Conservation (phyloP, 2,329 filamentous ascomycete genomes). For the Didymosphaeria variabile region DNA sequence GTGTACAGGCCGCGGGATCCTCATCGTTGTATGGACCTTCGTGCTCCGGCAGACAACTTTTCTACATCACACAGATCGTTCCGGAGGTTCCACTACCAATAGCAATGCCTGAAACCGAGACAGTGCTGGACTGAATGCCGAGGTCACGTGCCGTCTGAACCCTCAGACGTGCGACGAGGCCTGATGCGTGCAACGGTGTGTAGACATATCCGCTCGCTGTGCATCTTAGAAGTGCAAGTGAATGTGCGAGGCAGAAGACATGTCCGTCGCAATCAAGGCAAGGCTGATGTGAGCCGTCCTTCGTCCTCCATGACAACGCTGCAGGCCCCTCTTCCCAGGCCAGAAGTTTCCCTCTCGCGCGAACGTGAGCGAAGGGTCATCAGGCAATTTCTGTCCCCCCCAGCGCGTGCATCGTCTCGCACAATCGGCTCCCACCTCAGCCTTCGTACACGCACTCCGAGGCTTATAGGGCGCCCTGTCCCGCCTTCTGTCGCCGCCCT, state of each 20-base stretch:
- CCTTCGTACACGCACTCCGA: not conserved
- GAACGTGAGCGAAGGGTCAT: not conserved
- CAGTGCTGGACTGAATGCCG: not conserved
- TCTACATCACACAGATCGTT: not conserved
- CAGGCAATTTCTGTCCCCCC: not conserved
- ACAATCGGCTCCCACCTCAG: not conserved
- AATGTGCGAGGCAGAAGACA: not conserved
- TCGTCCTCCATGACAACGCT: not conserved
- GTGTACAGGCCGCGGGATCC: not conserved
- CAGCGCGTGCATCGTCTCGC: not conserved
- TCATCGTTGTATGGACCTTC: not conserved
- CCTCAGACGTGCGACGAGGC: not conserved
- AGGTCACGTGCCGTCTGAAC: not conserved
- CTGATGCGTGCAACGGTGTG: constrained; percentile 1
- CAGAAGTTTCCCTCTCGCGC: not conserved
- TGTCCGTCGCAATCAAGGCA: not conserved
- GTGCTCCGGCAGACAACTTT: not conserved
- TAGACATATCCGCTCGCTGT: not conserved
- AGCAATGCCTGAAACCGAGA: constrained; percentile 1
- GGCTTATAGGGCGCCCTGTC: not conserved
- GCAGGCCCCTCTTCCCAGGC: not conserved
- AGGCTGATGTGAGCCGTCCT: constrained; percentile 13
- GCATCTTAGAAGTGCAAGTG: not conserved
- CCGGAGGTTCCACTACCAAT: not conserved
- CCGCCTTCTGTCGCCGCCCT: not conserved